Conservation (phyloP, 331 rosid genomes). For the Dryas integrifolia region DNA sequence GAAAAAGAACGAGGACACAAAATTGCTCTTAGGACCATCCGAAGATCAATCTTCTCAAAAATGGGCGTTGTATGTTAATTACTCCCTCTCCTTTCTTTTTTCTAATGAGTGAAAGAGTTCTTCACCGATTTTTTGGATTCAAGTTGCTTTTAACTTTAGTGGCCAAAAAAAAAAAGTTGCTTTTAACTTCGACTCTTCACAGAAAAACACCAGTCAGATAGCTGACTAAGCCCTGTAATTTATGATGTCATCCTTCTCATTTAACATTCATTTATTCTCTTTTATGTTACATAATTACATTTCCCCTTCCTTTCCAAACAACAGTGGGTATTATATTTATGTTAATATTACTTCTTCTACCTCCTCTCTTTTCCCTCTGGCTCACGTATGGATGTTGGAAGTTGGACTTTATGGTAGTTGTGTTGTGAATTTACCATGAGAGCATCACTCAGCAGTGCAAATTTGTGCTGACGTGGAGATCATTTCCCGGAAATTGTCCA, state of each 20-base stretch:
- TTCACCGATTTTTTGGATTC: neutral
- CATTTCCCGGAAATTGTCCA: too few species aligned
- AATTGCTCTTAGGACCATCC: slow-evolving; percentile 30
- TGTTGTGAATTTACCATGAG: too few species aligned
- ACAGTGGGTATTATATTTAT: neutral
- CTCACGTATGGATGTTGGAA: too few species aligned
- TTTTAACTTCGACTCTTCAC: neutral
- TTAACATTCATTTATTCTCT: neutral
- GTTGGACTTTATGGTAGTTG: too few species aligned
- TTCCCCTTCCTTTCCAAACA: neutral
- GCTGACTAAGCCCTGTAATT: neutral
- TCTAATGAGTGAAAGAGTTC: neutral
- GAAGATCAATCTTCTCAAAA: slow-evolving; percentile 42
- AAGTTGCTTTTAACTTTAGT: too few species aligned
- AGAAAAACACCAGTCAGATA: neutral
- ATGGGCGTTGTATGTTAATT: slow-evolving; percentile 40
- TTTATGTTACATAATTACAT: neutral
- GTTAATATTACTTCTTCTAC: neutral
- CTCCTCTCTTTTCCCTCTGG: too few species aligned
- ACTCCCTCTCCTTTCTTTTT: neutral
- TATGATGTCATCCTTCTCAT: slow-evolving; percentile 6
- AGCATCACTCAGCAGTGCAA: too few species aligned
- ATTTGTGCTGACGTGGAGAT: too few species aligned
- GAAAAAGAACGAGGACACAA: slow-evolving; percentile 39
- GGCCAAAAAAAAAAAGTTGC: too few species aligned